A percentile compares a stretch with the other conserved stretches of the same genome.
phyloP scores from a whole-genome alignment of 306 rosid species.

The Castanea mollissima region DNA sequence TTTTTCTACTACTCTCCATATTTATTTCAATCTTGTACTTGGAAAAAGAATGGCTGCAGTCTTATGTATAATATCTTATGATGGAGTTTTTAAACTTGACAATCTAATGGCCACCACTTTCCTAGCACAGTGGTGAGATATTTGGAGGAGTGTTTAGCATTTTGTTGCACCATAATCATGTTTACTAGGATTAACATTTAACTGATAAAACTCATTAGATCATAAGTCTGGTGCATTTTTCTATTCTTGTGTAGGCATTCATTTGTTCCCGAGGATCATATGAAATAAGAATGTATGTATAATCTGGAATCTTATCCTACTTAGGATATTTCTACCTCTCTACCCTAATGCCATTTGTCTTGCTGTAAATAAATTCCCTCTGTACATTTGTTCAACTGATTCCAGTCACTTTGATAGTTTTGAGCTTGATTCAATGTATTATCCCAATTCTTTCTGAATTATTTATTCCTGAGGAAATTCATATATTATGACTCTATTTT shows the following conservation, averaged over 20 bases:
- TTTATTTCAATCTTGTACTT: not conserved
- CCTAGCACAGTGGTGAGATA: not conserved
- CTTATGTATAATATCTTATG: too few relatives aligned
- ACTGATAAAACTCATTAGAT: not conserved
- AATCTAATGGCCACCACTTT: not conserved
- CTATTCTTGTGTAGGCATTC: not conserved
- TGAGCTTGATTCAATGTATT: not conserved
- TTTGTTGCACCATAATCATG: not conserved
- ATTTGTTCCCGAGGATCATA: not conserved
- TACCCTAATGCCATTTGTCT: not conserved
- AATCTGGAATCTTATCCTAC: not conserved
- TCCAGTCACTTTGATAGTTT: not conserved
- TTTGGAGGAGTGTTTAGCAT: not conserved
- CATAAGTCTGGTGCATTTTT: not conserved
- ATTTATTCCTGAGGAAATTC: too few relatives aligned
- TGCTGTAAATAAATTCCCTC: not conserved
- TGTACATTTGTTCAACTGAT: not conserved
- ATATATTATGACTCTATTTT: not conserved
- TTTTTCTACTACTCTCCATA: not conserved
- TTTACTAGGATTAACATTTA: not conserved
- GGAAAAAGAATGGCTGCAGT: not conserved
- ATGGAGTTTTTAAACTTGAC: too few relatives aligned
- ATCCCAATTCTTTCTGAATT: not conserved
- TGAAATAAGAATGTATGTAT: not conserved
- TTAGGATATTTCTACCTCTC: not conserved